Evolutionary conservation across 1,284 basidiomycete genomes (phyloP), one percentile per base, ranked within the genome.

Genomic region (Malassezia slooffiae): DNA sequence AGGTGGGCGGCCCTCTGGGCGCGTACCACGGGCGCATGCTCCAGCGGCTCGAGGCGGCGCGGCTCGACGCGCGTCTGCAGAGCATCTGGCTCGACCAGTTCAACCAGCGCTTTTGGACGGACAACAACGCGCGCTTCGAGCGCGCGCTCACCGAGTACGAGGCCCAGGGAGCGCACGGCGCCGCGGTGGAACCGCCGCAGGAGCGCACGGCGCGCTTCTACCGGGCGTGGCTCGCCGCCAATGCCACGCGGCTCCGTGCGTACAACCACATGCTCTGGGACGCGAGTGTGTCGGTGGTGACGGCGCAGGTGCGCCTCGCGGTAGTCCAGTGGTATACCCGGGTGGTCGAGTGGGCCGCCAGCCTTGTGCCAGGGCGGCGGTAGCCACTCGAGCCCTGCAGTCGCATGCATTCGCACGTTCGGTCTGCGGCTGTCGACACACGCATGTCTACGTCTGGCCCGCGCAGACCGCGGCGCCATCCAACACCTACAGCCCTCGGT

Each of bases 91-190:
- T 57, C 2, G 58, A 64, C 35, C 55, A 52, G 34, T 60, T 62
- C 45, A 62, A 65, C 43, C 62, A 67, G 45, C 60, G 64, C 28
- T 67, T 67, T 32, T 67, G 64, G 64, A 42, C 55, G 19, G 64
- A 67, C 38, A 67, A 67, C 45, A 67, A 67, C 30, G 47, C 46
- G 10, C 52, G 64, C 2, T 67, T 67, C 47, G 52, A 51, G 20
- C 50, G 54, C n/a, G 62, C 58, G 0, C 39, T 57, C 1, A 32
- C 36, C 6, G 57, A 57, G 21, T 62, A 57, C 38, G 38, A 36
- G 19, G 8, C 30, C 12, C 51, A 49, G 17, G 40, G 43, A 19
- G 50, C 52, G 19, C 24, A 49, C 17, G 54, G 49, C 23, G 17
- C 54, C 7, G 51, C 50, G 26, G 50, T 49, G 32, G 57, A 56